Evolutionary conservation across 306 rosid species (phyloP), one percentile per base, ranked within the genome.

Genomic region (Quillaja saponaria): DNA sequence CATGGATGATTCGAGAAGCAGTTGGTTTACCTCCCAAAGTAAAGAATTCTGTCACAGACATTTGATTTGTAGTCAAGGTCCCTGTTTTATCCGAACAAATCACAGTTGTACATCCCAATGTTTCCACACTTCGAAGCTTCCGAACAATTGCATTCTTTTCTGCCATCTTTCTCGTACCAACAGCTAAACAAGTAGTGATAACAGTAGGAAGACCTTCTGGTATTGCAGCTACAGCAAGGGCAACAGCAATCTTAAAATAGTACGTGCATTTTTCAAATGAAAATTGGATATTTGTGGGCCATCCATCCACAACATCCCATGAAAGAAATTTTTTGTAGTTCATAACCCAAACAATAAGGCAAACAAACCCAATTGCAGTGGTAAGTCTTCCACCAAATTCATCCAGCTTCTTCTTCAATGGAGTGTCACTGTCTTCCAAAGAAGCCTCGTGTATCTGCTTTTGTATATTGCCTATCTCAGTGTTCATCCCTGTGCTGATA

Each of bases 131-230:
- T 0, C 95, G 92, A 68, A 90, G 97, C 86, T 84, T 90, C 52
- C 97, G 62, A 46, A 90, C 91, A 50, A 90, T 86, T 8, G 95
- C 97, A 70, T 90, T 90, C 75, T 90, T 84, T 74, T 84, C 81
- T 0, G 97, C 97, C 97, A 90, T 90, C 76, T 87, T 90, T 58
- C 95, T 68, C 5, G 97, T 90, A 0, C 97, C 97, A 0, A 87
- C 86, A 35, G 95, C 97, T 63, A 90, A 81, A 78, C 95, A 87
- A 16, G 97, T 87, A 20, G 95, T 90, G 64, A 90, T 90, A 39
- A 90, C 97, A 25, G 97, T 86, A 38, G 95, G 97, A 60, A 90
- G 97, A 18, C 97, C 97, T 73, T 90, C 97, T 20, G 97, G 97
- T 49, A 90, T 87, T 66, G 97, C 97, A 51, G 97, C 97, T 16